Base-by-base conservation (phyloP, 441 rosid species). In the Syzygium malaccense region DNA sequence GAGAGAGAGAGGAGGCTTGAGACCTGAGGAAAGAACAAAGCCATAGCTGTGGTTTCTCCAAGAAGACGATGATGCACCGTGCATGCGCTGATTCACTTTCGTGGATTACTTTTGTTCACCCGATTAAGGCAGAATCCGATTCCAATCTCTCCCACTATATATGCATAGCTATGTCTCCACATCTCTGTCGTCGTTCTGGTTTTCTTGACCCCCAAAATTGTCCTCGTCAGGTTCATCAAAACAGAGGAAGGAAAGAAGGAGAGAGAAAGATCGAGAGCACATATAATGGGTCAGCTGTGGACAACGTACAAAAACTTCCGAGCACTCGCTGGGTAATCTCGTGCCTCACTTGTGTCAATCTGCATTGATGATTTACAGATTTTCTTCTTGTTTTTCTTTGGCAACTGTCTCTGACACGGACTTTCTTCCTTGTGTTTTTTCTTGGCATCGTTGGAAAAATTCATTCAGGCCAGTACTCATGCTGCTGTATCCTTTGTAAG, bases 401-500 rank as follows among this genome's bases (percentile, higher is more conserved):
- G 86, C 23, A 84, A 14, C n/a, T 51, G 28, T 15, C n/a, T 41
- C 6, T 86, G 5, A 26, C 19, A 53, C 20, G 1, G 23, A 41
- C 53, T 75, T 75, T 75, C 83, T 75, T 75, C 83, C 83, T 75
- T 20, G 51, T 75, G 51, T 75, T 75, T 75, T 75, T 41, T 41
- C 51, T 71, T 75, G 83, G 9, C 83, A 75, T 25, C n/a, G n/a
- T 4, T 41, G 53, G 83, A 14, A 25, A 28, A 49, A 17, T 49
- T 86, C 85, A 13, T 88, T 90, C 96, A 97, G 99, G 92, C 99
- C 99, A 0, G 90, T 93, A 64, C 32, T 94, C 94, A 97, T 94
- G 99, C 89, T 97, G 91, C 89, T 97, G 64, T 97, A 97, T 88
- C 99, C 99, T 55, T 90, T 96, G 98, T 97, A 94, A 94, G 97